These are phyloP conservation scores for Sedum album DNA, from an alignment of 164 flowering plant species.

Conservation along the genomic window DNA sequence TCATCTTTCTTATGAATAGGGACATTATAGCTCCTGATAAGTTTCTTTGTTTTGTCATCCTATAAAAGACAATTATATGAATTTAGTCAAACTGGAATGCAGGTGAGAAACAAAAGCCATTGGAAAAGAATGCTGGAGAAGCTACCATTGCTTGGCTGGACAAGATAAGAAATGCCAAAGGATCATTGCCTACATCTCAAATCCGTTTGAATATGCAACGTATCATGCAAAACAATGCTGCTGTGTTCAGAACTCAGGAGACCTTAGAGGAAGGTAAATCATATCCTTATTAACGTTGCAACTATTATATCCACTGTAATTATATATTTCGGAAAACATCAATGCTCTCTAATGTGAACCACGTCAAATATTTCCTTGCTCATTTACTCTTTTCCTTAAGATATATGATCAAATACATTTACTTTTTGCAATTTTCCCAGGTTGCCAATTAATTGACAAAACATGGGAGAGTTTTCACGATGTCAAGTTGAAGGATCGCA, in stretches of 20 bases:
- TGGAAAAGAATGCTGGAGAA: conserved; percentile 84
- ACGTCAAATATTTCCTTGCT: too few species aligned
- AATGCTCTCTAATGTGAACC: neutral
- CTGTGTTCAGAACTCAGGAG: conserved; percentile 91
- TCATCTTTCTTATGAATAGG: too few species aligned
- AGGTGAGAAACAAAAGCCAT: conserved; percentile 83
- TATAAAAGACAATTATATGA: too few species aligned
- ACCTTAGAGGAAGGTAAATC: conserved; percentile 80
- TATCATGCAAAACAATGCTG: conserved; percentile 93
- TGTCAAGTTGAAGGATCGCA: conserved; percentile 74
- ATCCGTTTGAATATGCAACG: conserved; percentile 93
- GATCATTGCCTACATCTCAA: conserved; percentile 77
- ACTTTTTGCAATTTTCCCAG: conserved; percentile 21
- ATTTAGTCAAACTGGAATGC: conserved; percentile 9
- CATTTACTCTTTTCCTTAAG: neutral
- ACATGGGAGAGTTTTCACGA: conserved; percentile 88
- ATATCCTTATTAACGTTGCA: neutral
- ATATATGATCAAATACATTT: neutral
- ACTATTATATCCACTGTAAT: neutral
- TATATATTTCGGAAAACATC: too few species aligned
- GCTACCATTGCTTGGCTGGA: conserved; percentile 90
- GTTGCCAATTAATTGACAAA: conserved; percentile 79
- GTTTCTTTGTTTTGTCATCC: too few species aligned
- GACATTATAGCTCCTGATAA: too few species aligned
- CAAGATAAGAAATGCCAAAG: conserved; percentile 76